These are phyloP conservation scores for Trichoderma asperellum DNA, from an alignment of 2,329 filamentous ascomycete genomes.

Conservation along the genomic window DNA sequence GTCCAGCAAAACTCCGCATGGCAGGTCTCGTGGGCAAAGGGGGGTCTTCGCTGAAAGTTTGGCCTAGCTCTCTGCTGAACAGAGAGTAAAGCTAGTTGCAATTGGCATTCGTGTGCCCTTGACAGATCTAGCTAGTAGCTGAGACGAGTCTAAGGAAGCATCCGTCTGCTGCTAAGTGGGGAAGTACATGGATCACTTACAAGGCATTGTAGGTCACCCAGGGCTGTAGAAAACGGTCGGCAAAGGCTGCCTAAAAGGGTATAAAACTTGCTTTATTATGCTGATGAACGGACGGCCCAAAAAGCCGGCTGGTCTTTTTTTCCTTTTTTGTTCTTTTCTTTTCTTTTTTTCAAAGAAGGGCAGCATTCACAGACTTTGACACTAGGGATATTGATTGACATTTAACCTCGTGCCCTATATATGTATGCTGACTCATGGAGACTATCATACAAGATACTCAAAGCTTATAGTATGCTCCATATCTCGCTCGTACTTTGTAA, in stretches of 20 bases:
- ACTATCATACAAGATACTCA: neutral
- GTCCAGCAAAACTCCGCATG: slow-evolving; percentile 2
- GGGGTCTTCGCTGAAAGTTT: neutral
- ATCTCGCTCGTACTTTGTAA: neutral
- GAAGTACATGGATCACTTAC: slow-evolving; percentile 6
- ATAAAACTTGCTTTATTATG: slow-evolving; percentile 1
- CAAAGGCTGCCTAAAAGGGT: slow-evolving; percentile 21
- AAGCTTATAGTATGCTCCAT: neutral
- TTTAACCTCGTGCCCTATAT: neutral
- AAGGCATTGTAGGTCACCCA: neutral
- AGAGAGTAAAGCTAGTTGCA: neutral
- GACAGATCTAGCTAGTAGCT: slow-evolving; percentile 19
- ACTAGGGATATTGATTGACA: neutral
- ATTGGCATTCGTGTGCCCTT: neutral
- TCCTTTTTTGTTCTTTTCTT: too few species aligned
- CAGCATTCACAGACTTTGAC: neutral
- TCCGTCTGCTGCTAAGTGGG: slow-evolving; percentile 20
- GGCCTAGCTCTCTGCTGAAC: neutral
- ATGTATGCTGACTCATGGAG: neutral
- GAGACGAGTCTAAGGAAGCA: neutral
- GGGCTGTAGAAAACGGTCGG: slow-evolving; percentile 25
- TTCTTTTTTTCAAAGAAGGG: neutral
- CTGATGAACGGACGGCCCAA: slow-evolving; percentile 1
- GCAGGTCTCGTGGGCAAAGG: slow-evolving; percentile 9
- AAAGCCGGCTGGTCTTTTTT: neutral